phyloP scores from a whole-genome alignment of 2,329 filamentous ascomycete genomes.

The Purpureocillium lavendulum region DNA sequence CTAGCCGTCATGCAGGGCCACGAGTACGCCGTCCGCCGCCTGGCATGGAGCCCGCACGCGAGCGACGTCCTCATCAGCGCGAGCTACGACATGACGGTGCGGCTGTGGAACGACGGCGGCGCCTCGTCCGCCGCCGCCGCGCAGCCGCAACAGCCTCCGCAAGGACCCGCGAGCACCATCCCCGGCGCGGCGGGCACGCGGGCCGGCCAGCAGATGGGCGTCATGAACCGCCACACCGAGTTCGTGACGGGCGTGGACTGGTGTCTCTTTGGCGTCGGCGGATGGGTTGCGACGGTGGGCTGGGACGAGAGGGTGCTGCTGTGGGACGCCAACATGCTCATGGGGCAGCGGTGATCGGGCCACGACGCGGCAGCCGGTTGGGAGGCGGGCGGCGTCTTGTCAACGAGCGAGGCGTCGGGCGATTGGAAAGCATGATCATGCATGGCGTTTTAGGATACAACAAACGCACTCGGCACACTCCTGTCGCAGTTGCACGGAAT shows the following conservation, averaged over 20 bases:
- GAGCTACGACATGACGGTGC: constrained; percentile 96
- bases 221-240: constrained; percentile 91
- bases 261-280: constrained; percentile 92
- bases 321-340: constrained; percentile 69
- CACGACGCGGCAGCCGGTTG: too few species aligned
- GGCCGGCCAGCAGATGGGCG: constrained; percentile 64
- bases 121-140: too few species aligned
- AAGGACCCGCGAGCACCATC: too few species aligned
- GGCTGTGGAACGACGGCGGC: constrained; percentile 75
- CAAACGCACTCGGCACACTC: too few species aligned
- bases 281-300: constrained; percentile 88
- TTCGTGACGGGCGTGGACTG: constrained; percentile 96
- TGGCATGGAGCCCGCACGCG: constrained; percentile 93
- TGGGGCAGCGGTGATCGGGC: constrained; percentile 17
- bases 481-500: too few species aligned
- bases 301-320: constrained; percentile 91
- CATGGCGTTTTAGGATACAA: background rate
- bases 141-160: constrained; percentile 23
- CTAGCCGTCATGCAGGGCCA: constrained; percentile 72
- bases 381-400: too few species aligned
- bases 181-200: constrained; percentile 23
- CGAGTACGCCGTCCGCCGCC: constrained; percentile 77
- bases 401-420: too few species aligned
- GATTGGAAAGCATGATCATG: background rate
- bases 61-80: constrained; percentile 78